Percentiles rank a stretch among this genome's conserved stretches.
These are phyloP conservation scores for Ascoidea tarda DNA, from an alignment of 805 yeast species.

Conservation along the genomic window DNA sequence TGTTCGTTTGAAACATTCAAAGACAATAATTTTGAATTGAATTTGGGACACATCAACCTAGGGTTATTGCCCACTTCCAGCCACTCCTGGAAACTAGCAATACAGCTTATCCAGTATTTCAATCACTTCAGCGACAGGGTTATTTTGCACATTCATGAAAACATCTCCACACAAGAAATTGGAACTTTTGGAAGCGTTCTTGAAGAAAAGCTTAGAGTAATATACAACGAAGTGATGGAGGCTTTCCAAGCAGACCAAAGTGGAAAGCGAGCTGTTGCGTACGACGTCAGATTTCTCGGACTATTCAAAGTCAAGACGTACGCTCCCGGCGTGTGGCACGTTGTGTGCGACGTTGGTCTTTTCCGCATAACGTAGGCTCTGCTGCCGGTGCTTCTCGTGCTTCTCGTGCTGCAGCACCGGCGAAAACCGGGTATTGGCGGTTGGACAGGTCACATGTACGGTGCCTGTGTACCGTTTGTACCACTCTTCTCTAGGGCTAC, in stretches of 20 bases:
- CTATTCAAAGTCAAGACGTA: constrained; percentile 64
- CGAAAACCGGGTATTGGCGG: too few relatives aligned
- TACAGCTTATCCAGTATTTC: constrained; percentile 12
- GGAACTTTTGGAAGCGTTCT: not conserved
- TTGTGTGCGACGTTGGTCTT: constrained; percentile 33
- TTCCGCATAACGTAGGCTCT: not conserved
- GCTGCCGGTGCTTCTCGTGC: too few relatives aligned
- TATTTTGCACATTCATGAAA: constrained; percentile 61
- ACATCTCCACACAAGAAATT: constrained; percentile 22
- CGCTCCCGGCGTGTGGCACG: constrained; percentile 81
- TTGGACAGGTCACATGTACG: too few relatives aligned
- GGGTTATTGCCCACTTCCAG: constrained; percentile 68
- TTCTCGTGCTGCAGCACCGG: too few relatives aligned
- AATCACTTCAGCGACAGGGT: constrained; percentile 8
- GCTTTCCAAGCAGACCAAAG: constrained; percentile 1
- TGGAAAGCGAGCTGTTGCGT: not conserved
- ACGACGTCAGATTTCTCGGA: constrained; percentile 18
- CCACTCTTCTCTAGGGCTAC: too few relatives aligned
- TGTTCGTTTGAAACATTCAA: constrained; percentile 27
- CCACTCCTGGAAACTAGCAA: constrained; percentile 42
- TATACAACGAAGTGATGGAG: not conserved
- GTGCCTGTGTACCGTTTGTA: too few relatives aligned
- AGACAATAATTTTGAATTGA: constrained; percentile 5
- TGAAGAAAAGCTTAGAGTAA: not conserved
- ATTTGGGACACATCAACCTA: constrained; percentile 50